phyloP scores from a whole-genome alignment of 2,329 filamentous ascomycete genomes.

The Beauveria sp. region DNA sequence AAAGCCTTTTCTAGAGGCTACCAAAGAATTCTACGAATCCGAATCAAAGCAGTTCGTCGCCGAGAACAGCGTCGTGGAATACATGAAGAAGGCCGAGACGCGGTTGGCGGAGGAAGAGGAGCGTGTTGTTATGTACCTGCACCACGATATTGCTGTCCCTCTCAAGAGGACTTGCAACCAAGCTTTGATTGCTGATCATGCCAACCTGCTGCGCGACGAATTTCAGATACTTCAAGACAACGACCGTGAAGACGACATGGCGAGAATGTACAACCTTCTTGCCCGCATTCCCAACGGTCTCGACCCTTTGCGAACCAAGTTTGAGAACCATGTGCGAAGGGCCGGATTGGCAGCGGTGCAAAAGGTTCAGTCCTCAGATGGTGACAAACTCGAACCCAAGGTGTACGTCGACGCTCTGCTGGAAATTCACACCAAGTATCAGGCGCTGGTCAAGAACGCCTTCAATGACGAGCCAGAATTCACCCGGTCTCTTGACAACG shows the following conservation, averaged over 20 bases:
- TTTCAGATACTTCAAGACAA: conserved; percentile 92
- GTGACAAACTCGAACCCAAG: conserved; percentile 89
- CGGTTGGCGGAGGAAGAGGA: conserved; percentile 90
- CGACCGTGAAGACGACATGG: conserved; percentile 90
- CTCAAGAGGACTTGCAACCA: conserved; percentile 84
- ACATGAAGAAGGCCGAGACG: conserved; percentile 98
- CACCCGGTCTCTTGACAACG: conserved; percentile 90
- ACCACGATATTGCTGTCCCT: conserved; percentile 77
- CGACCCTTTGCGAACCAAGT: conserved; percentile 77
- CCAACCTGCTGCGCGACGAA: conserved; percentile 78
- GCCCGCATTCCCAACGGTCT: conserved; percentile 85
- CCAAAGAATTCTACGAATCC: conserved; percentile 75
- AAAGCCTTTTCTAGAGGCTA: conserved; percentile 80
- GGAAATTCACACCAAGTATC: conserved; percentile 90
- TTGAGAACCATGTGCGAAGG: conserved; percentile 88
- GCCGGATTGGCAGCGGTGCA: conserved; percentile 82
- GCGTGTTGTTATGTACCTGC: conserved; percentile 83
- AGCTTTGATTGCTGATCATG: conserved; percentile 84
- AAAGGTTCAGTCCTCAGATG: conserved; percentile 78
- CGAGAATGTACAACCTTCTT: conserved; percentile 89
- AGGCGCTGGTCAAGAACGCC: conserved; percentile 80
- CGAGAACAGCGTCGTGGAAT: conserved; percentile 96
- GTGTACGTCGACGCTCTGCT: conserved; percentile 92
- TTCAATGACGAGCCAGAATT: conserved; percentile 97
- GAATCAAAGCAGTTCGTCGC: conserved; percentile 93